Conservation (phyloP, 106 monocot genomes). For the Dendrobium officinale region DNA sequence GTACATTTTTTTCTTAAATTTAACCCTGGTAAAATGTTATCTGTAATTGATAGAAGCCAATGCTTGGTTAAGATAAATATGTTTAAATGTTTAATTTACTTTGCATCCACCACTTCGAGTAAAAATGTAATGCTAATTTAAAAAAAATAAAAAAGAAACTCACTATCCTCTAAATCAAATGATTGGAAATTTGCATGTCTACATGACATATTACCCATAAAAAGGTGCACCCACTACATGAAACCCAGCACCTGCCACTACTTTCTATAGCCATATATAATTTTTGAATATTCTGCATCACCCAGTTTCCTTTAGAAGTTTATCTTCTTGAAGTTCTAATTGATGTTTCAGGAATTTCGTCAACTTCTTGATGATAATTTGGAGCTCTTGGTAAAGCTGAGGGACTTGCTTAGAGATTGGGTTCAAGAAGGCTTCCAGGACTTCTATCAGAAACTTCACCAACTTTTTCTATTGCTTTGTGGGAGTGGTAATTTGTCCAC, state of each 20-base stretch:
- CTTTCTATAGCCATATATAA: not conserved
- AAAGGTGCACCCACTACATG: not conserved
- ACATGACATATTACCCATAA: not conserved
- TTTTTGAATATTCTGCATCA: constrained; percentile 1
- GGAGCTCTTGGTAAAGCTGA: constrained; percentile 60
- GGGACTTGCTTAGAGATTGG: constrained; percentile 71
- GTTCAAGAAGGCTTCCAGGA: constrained; percentile 98
- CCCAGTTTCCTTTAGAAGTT: not conserved
- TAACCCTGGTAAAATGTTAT: not conserved
- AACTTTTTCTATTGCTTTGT: constrained; percentile 55
- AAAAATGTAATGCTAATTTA: not conserved
- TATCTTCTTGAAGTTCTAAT: not conserved
- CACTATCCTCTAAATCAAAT: not conserved
- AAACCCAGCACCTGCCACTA: not conserved
- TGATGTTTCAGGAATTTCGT: constrained; percentile 53
- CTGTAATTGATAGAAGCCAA: not conserved
- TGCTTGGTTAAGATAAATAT: not conserved
- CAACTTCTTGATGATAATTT: constrained; percentile 72
- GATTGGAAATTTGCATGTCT: not conserved
- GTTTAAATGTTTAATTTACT: not conserved
- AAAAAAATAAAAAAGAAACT: constrained; percentile 1
- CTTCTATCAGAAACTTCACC: constrained; percentile 72
- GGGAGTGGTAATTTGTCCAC: constrained; percentile 38
- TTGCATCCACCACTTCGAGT: not conserved
- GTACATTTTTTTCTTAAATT: not conserved